These are phyloP conservation scores for Tolypocladium cylindrosporum DNA, from an alignment of 2,329 filamentous ascomycete genomes.

Conservation along the genomic window DNA sequence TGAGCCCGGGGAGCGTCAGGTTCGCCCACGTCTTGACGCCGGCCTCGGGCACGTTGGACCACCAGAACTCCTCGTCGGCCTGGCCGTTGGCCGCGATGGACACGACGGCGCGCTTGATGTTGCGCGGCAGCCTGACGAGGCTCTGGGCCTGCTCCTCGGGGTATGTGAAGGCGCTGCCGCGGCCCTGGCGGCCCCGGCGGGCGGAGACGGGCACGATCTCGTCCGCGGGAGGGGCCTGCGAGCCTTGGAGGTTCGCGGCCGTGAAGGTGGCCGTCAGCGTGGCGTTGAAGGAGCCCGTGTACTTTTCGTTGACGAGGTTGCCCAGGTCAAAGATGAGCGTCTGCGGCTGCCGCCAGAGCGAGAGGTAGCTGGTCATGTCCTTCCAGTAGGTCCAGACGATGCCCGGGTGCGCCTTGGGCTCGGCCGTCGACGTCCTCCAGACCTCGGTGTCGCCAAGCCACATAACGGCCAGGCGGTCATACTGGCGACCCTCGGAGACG, in stretches of 20 bases:
- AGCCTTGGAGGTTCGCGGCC: slow-evolving; percentile 13
- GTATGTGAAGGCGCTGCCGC: slow-evolving; percentile 57
- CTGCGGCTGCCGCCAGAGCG: slow-evolving; percentile 58
- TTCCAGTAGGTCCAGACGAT: slow-evolving; percentile 71
- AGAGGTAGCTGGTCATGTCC: slow-evolving; percentile 63
- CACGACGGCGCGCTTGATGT: slow-evolving; percentile 60
- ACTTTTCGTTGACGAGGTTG: slow-evolving; percentile 58
- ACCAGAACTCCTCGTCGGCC: slow-evolving; percentile 75
- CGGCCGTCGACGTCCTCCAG: slow-evolving; percentile 75
- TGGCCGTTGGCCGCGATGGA: slow-evolving; percentile 72
- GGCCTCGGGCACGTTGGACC: slow-evolving; percentile 61
- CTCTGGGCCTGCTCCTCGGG: slow-evolving; percentile 53
- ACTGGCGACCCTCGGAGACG: slow-evolving; percentile 61
- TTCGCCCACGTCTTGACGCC: slow-evolving; percentile 48
- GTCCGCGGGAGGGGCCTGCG: slow-evolving; percentile 38
- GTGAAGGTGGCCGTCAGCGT: slow-evolving; percentile 69
- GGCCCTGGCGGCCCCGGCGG: slow-evolving; percentile 34
- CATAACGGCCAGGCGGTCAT: slow-evolving; percentile 65
- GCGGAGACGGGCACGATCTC: slow-evolving; percentile 59
- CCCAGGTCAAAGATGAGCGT: slow-evolving; percentile 73
- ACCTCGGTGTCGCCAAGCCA: slow-evolving; percentile 70
- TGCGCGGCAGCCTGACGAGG: slow-evolving; percentile 51
- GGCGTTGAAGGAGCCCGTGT: slow-evolving; percentile 65
- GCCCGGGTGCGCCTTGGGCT: slow-evolving; percentile 55
- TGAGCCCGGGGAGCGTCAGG: slow-evolving; percentile 53